A percentile compares a stretch with the other conserved stretches of the same genome.
Evolutionary conservation across 73 alveolate genomes (phyloP).

Genomic region (Paramecium tetraurelia): DNA sequence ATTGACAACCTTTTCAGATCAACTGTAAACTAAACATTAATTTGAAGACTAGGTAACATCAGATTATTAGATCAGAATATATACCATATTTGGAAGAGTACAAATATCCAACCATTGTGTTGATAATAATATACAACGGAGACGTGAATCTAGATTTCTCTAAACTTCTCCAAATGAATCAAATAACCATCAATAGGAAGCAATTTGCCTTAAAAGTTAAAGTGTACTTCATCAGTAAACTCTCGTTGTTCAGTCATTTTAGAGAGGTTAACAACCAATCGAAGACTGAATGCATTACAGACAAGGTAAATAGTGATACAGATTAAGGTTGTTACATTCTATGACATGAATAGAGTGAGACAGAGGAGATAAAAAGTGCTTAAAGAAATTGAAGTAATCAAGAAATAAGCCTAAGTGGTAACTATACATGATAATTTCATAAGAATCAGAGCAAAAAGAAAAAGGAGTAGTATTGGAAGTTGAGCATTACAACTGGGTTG

Average conservation of each 20-base stretch:
- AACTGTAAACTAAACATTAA: neutral
- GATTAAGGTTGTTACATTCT: constrained; percentile 29
- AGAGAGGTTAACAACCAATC: neutral
- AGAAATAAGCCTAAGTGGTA: neutral
- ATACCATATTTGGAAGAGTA: constrained; percentile 34
- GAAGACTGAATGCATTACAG: constrained; percentile 42
- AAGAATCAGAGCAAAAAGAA: neutral
- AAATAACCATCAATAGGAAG: neutral
- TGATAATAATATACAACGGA: constrained; percentile 6
- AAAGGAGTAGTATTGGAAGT: neutral
- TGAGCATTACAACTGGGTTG: neutral
- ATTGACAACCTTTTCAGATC: neutral
- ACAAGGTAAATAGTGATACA: neutral
- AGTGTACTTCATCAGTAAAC: neutral
- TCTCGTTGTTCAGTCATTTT: neutral
- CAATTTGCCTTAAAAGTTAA: neutral
- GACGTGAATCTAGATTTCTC: constrained; percentile 31
- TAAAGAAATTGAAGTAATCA: neutral
- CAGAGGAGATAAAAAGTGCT: neutral
- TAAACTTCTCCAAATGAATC: neutral
- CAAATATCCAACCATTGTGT: neutral
- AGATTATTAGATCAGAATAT: constrained; percentile 18
- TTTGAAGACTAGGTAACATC: constrained; percentile 7
- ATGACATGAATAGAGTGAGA: constrained; percentile 49
- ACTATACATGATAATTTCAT: neutral